These are phyloP conservation scores for Leccinum pachyderme DNA, from an alignment of 1,284 basidiomycete species.

Conservation along the genomic window DNA sequence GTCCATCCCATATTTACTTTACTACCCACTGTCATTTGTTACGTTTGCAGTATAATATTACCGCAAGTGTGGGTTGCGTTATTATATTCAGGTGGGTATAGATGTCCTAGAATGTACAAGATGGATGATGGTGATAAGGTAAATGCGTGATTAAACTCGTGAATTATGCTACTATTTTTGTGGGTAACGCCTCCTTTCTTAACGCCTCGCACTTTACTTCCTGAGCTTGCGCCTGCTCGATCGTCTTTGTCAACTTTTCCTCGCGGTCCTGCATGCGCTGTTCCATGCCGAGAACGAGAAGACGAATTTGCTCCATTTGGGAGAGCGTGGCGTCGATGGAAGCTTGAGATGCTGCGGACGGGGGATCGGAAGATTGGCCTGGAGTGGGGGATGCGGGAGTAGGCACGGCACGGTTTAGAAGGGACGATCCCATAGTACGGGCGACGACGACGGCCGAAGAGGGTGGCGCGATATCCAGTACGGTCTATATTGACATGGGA, in stretches of 20 bases:
- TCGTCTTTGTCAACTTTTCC: slow-evolving; percentile 55
- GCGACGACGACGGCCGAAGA: slow-evolving; percentile 29
- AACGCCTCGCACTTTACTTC: slow-evolving; percentile 37
- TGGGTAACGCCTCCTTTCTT: slow-evolving; percentile 22
- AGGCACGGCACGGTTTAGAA: slow-evolving; percentile 18
- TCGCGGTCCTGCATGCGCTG: slow-evolving; percentile 65
- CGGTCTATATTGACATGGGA: slow-evolving; percentile 31
- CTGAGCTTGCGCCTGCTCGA: slow-evolving; percentile 62
- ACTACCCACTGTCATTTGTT: slow-evolving; percentile 32
- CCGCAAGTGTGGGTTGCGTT: neutral
- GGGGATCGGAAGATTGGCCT: slow-evolving; percentile 16
- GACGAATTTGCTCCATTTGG: slow-evolving; percentile 67
- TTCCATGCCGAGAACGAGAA: slow-evolving; percentile 75
- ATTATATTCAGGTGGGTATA: slow-evolving; percentile 12
- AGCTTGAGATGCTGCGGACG: slow-evolving; percentile 19
- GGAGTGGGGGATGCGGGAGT: slow-evolving; percentile 12
- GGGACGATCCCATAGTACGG: slow-evolving; percentile 27
- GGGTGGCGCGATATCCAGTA: slow-evolving; percentile 48
- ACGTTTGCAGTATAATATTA: slow-evolving; percentile 29
- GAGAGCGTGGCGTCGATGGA: slow-evolving; percentile 39
- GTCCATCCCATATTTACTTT: slow-evolving; percentile 26
- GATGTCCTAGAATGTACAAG: slow-evolving; percentile 23
- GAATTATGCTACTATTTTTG: slow-evolving; percentile 16
- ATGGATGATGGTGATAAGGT: slow-evolving; percentile 11
- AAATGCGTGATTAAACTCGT: slow-evolving; percentile 7